phyloP scores from a whole-genome alignment of 1,139 yeast genomes.

The Nakaseomyces nivariensis region DNA sequence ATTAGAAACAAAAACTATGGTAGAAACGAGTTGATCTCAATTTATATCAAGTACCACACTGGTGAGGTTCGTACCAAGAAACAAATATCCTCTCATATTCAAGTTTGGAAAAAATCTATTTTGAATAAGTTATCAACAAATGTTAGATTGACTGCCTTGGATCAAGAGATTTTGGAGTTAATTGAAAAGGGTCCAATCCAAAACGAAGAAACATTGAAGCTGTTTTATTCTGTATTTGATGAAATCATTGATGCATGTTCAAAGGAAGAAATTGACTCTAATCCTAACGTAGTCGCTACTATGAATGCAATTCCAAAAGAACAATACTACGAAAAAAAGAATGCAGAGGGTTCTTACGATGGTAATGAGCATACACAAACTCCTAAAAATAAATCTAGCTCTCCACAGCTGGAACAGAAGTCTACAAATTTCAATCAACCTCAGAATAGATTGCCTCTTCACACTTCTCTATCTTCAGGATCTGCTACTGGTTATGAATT shows the following conservation, averaged over 20 bases:
- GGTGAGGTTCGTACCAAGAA: conserved; percentile 78
- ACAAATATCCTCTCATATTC: conserved; percentile 88
- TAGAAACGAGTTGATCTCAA: conserved; percentile 81
- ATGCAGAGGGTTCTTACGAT: neutral
- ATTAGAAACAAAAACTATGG: conserved; percentile 83
- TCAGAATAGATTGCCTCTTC: neutral
- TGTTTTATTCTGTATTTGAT: conserved; percentile 20
- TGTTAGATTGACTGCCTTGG: conserved; percentile 15
- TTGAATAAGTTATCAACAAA: conserved; percentile 18
- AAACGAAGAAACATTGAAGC: conserved; percentile 13
- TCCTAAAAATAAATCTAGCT: neutral
- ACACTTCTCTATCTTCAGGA: neutral
- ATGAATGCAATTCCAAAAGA: neutral
- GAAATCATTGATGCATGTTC: conserved; percentile 14
- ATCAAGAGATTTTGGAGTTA: conserved; percentile 20
- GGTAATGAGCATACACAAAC: neutral
- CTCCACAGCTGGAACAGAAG: neutral
- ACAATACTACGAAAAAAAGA: neutral
- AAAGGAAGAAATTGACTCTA: conserved; percentile 1
- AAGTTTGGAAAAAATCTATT: conserved; percentile 41
- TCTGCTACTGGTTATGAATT: neutral
- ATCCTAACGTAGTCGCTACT: neutral
- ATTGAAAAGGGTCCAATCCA: conserved; percentile 27
- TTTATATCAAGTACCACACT: conserved; percentile 67
- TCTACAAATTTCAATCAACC: neutral